phyloP scores from a whole-genome alignment of 495 filamentous ascomycete genomes.

The Tuber magnatum region DNA sequence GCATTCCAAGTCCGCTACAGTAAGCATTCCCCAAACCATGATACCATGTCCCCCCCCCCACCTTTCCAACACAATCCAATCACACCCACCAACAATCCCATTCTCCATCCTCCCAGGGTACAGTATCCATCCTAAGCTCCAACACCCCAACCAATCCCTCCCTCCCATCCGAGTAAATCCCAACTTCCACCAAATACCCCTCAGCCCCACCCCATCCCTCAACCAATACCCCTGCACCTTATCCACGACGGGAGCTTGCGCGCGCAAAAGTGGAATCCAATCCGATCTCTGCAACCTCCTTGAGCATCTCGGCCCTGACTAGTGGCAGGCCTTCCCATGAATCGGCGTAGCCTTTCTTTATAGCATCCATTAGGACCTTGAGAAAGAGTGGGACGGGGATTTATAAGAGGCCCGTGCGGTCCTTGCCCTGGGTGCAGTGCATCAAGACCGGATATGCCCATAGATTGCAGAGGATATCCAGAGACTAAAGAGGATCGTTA shows the following conservation, averaged over 20 bases:
- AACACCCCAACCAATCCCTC: conserved; percentile 28
- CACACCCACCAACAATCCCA: not conserved
- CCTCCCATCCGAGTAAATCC: conserved; percentile 47
- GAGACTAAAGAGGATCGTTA: conserved; percentile 36
- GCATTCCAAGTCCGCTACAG: not conserved
- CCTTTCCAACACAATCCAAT: not conserved
- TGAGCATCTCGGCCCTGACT: conserved; percentile 56
- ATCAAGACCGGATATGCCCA: conserved; percentile 56
- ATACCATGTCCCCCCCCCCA: not conserved
- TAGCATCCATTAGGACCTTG: conserved; percentile 50
- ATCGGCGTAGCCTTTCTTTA: conserved; percentile 59
- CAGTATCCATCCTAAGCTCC: not conserved
- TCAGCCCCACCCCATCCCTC: conserved; percentile 55
- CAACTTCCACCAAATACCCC: conserved; percentile 55
- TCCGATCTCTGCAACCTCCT: conserved; percentile 62
- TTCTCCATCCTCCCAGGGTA: conserved; percentile 12
- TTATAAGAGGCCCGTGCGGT: conserved; percentile 70
- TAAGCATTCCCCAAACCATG: not conserved
- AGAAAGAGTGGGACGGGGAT: conserved; percentile 57
- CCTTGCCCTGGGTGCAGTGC: conserved; percentile 86
- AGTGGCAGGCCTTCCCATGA: conserved; percentile 55
- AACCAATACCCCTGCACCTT: conserved; percentile 49
- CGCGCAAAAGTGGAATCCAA: conserved; percentile 61
- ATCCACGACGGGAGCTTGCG: conserved; percentile 53
- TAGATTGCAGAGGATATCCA: conserved; percentile 48